These are phyloP conservation scores for Stachybotrys chartarum DNA, from an alignment of 2,329 filamentous ascomycete species.

Conservation along the genomic window DNA sequence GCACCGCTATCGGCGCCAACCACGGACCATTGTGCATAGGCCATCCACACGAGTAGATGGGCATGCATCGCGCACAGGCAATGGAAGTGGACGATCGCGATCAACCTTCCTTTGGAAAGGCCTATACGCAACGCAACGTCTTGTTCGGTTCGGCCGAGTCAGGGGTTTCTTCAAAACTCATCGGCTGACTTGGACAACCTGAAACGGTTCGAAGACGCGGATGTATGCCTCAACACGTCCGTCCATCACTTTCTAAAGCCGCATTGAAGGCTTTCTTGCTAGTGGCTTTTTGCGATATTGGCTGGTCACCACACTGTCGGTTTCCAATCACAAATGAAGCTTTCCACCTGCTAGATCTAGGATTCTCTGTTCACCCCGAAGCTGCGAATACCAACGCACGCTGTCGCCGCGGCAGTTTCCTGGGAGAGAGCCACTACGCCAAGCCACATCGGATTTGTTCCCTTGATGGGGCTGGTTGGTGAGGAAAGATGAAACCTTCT, in stretches of 20 bases:
- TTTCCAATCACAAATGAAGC: too few relatives aligned
- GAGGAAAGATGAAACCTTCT: constrained; percentile 7
- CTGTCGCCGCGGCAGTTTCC: too few relatives aligned
- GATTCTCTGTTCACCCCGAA: too few relatives aligned
- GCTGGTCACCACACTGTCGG: too few relatives aligned
- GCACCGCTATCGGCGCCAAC: not conserved
- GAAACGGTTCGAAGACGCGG: not conserved
- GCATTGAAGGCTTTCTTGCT: too few relatives aligned
- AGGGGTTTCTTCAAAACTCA: not conserved
- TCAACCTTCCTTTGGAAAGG: not conserved
- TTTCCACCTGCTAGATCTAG: too few relatives aligned
- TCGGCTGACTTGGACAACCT: not conserved
- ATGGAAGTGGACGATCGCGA: not conserved
- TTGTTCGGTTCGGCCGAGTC: not conserved
- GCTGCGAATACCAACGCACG: too few relatives aligned
- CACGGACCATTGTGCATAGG: not conserved
- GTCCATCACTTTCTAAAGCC: too few relatives aligned
- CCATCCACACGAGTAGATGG: not conserved
- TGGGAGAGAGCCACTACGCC: too few relatives aligned
- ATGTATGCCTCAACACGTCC: not conserved
- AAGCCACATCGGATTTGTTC: too few relatives aligned
- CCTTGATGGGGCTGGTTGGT: not conserved
- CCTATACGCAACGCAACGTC: not conserved
- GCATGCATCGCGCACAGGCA: not conserved
- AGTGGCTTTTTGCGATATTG: too few relatives aligned